Evolutionary conservation across 257 asterid species (phyloP).

Genomic region (Lycium barbarum): DNA sequence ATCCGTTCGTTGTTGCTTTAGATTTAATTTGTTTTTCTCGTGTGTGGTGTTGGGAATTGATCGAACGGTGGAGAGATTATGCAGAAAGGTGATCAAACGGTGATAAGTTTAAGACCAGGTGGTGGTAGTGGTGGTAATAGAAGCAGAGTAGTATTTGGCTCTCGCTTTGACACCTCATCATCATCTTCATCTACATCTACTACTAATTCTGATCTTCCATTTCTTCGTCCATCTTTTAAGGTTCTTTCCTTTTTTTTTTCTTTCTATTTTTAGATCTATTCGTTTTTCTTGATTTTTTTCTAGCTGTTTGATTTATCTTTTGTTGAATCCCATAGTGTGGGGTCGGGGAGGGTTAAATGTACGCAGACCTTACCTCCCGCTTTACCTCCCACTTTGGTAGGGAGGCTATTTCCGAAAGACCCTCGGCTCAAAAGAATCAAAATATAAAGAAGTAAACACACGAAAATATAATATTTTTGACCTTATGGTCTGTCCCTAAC

Average conservation of each 20-base stretch:
- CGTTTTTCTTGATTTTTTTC: not conserved
- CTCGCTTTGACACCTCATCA: slow-evolving; percentile 48
- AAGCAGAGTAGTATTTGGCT: slow-evolving; percentile 45
- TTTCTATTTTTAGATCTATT: slow-evolving; percentile 32
- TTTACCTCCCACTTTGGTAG: too few relatives aligned
- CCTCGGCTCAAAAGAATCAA: too few relatives aligned
- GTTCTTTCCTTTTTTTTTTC: slow-evolving; percentile 4
- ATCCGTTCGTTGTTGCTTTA: not conserved
- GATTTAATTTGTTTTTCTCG: not conserved
- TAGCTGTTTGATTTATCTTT: not conserved
- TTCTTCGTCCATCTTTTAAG: slow-evolving; percentile 30
- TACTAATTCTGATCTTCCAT: slow-evolving; percentile 45
- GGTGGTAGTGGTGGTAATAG: slow-evolving; percentile 48
- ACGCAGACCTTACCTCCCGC: too few relatives aligned
- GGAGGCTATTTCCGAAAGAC: too few relatives aligned
- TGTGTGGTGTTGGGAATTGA: slow-evolving; percentile 30
- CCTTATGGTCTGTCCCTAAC: too few relatives aligned
- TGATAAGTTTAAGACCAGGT: slow-evolving; percentile 59
- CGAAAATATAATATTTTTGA: too few relatives aligned
- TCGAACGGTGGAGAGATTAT: slow-evolving; percentile 47
- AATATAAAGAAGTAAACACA: too few relatives aligned
- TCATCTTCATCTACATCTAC: not conserved
- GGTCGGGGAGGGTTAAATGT: too few relatives aligned
- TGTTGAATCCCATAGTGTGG: too few relatives aligned
- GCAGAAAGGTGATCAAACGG: slow-evolving; percentile 58